Base-by-base conservation (phyloP, 306 rosid genomes). In the Vigna trinervia region DNA sequence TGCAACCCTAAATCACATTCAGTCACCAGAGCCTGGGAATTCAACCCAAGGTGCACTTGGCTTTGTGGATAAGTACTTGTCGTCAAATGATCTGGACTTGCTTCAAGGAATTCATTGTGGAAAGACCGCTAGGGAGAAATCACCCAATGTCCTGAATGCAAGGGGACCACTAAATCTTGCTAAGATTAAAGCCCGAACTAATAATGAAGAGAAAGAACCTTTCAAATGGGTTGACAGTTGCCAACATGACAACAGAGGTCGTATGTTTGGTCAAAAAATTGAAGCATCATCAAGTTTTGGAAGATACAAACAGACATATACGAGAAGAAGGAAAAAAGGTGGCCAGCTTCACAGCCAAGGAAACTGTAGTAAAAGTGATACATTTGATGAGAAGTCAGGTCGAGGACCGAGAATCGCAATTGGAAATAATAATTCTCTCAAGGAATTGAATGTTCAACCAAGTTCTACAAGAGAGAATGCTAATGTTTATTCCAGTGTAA, bases 41-140 rank as follows among this genome's bases (percentile, higher is more conserved):
- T 69, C 83, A 54, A 82, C 95, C 75, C 73, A 85, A 66, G 87
- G 71, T 77, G 95, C 97, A 20, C 88, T 88, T 60, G 76, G 77
- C 22, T 88, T 87, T 79, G 95, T 92, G 84, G 93, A 88, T 59
- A 83, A 70, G 51, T 90, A 82, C 81, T 80, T 92, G 84, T 86
- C 86, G 1, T 78, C 71, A 15, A 85, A 67, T 43, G 23, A 77
- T 2, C 74, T 69, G 48, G 85, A 69, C 61, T 54, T 75, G 50
- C 83, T 80, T 80, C 88, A 59, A 46, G 81, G 63, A 77, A 71
- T 68, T 79, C 60, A 45, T 52, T 15, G 52, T 34, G 57, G 71
- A 78, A 85, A 77, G 68, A 52, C 72, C 22, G 4, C 65, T 15
- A 81, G 83, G 81, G 88, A 68, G 61, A 88, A 81, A 73, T 85